Evolutionary conservation across 2,329 filamentous ascomycete species (phyloP), one percentile per base, ranked within the genome.

Genomic region (Plenodomus lindquistii): DNA sequence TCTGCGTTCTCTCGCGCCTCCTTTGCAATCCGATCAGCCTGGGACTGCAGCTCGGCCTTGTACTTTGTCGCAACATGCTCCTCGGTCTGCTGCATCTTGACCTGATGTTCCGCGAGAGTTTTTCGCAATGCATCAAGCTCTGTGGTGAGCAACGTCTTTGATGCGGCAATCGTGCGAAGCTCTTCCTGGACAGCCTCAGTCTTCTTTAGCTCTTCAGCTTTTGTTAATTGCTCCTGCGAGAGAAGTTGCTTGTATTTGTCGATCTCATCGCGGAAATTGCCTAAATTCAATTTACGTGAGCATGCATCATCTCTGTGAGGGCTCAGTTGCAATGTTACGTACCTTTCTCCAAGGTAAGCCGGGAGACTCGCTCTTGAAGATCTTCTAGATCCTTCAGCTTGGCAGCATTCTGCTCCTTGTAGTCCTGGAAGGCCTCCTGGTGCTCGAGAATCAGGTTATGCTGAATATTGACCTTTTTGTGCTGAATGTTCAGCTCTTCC

Each of bases 401-500:
- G 2, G 36, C 16, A 16, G 40, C 46, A 7, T 52, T 54, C 37
- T 56, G 46, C 7, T 44, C 46, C 36, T 63, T 66, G 53, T 64
- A 60, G 15, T 59, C 47, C 8, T 52, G 46, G 38, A 65, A 66
- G 2, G 65, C 58, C 37, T 66, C 54, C 19, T 67, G 63, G 17
- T 67, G 64, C 39, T 62, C 62, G 1, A 65, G 49, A n/a, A 67
- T 63, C 3, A 67, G 52, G 10, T 41, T 49, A 36, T 66, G 58
- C 48, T 67, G 63, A 13, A 64, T 43, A 13, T 63, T 60, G 44
- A 63, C 51, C 48, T 66, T 67, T 43, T 66, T 66, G 41, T 66
- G 50, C 42, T 67, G 62, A 6, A 57, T 45, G 3, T 60, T 57
- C 3, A 69, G 44, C 52, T 68, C 61, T 4, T 60, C 49, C 24